Base-by-base conservation (phyloP, 2,329 filamentous ascomycete species). In the Neurospora sp. region DNA sequence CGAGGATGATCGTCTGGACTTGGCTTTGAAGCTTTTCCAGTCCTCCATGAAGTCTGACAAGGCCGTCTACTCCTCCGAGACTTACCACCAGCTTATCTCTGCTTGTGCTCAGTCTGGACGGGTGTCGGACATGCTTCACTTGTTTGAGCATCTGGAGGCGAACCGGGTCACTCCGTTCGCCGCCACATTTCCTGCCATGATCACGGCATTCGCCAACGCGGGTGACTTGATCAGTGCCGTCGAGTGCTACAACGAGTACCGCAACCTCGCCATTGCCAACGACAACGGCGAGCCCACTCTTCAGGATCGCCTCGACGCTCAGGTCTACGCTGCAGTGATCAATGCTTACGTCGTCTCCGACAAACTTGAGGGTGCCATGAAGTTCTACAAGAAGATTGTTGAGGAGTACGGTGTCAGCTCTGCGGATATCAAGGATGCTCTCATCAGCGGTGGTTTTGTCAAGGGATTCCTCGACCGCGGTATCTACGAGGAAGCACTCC, bases 231-330 rank as follows among this genome's bases (percentile, higher is more conserved):
- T 90, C 76, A 96, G 92, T 75, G 96, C 94, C 23, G 92, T 98
- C 7, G 93, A 97, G 79, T 93, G 93, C 81, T 99, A 97, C 82
- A 95, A 96, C 73, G 93, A 97, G 80, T 98, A 98, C 84, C 93
- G 93, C 77, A 87, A 89, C 66, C 84, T 97, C 58, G 94, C 95
- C n/a, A 88, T 98, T 68, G 89, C 91, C 46, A 87, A 96, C 78
- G 92, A 97, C 79, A 88, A 86, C 46, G 93, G 93, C 70, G 84
- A 89, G 71, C 84, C 89, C 66, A 87, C 87, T 19, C 83, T 93
- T 10, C 84, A 90, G 66, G 86, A 91, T 73, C 90, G 94, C 68
- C 85, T 92, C 67, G 95, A 98, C 78, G 88, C 90, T 38, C 86
- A 93, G 73, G 91, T 98, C 7, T 98, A 99, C 77, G 93, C 94